Conservation (phyloP, 1,139 yeast genomes). For the Lodderomyces parapsilosis region DNA sequence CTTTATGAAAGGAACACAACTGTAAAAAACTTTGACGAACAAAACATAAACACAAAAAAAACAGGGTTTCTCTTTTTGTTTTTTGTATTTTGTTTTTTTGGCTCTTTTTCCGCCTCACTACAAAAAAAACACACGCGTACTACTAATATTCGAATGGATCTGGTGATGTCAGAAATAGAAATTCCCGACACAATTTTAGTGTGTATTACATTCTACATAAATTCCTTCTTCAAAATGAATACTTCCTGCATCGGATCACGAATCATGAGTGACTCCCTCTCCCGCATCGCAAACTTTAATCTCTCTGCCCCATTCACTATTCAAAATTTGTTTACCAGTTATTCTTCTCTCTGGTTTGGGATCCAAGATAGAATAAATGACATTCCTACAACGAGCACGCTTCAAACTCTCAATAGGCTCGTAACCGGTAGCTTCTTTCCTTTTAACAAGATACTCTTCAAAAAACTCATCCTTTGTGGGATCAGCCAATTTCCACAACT, state of each 20-base stretch:
- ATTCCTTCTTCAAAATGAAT: not conserved
- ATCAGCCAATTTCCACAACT: conserved; percentile 85
- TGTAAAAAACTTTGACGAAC: not conserved
- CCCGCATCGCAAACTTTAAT: conserved; percentile 77
- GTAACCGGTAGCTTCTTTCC: conserved; percentile 82
- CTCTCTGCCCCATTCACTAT: conserved; percentile 92
- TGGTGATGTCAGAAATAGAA: not conserved
- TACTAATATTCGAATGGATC: not conserved
- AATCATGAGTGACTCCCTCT: conserved; percentile 8
- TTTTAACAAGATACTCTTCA: conserved; percentile 64
- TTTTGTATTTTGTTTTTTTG: not conserved
- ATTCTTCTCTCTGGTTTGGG: conserved; percentile 87
- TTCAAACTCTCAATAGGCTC: conserved; percentile 85
- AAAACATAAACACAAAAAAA: not conserved
- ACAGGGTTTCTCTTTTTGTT: not conserved
- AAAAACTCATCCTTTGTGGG: conserved; percentile 77
- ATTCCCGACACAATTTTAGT: not conserved
- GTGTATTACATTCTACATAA: not conserved
- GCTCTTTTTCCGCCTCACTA: not conserved
- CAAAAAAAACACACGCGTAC: not conserved
- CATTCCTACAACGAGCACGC: conserved; percentile 85
- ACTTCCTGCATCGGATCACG: not conserved
- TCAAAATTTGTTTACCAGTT: conserved; percentile 82
- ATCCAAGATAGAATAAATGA: conserved; percentile 85
- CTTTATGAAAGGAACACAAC: not conserved